Evolutionary conservation across 2,329 filamentous ascomycete species (phyloP).

Genomic region (Escovopsis sp.): DNA sequence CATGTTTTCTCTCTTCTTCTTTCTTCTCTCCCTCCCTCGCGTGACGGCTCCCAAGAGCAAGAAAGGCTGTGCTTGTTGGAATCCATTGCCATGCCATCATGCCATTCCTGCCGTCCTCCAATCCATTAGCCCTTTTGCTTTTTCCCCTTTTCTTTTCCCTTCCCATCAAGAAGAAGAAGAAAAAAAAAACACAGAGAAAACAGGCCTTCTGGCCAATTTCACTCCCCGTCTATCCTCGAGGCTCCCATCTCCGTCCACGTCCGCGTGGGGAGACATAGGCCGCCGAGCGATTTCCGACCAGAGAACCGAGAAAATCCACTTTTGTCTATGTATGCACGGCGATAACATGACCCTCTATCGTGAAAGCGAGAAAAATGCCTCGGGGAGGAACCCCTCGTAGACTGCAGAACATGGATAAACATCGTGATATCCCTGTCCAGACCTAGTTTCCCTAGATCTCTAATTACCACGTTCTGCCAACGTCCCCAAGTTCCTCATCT

Average conservation of each 20-base stretch:
- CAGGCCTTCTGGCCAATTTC: constrained; percentile 19
- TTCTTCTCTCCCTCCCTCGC: too few species aligned
- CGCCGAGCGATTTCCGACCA: constrained; percentile 27
- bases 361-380: constrained; percentile 27
- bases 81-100: neutral
- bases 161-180: constrained; percentile 18
- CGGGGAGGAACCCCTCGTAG: constrained; percentile 21
- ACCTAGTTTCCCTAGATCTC: constrained; percentile 21
- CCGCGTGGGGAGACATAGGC: constrained; percentile 11
- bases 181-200: constrained; percentile 17
- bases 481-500: constrained; percentile 24
- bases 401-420: constrained; percentile 22
- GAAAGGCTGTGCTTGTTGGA: constrained; percentile 3
- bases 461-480: constrained; percentile 23
- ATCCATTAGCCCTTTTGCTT: constrained; percentile 18
- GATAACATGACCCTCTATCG: constrained; percentile 31
- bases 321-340: constrained; percentile 45
- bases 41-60: constrained; percentile 11
- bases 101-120: constrained; percentile 15
- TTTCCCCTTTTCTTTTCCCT: too few species aligned
- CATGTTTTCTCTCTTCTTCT: constrained; percentile 5
- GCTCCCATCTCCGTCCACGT: constrained; percentile 19
- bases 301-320: constrained; percentile 49
- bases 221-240: constrained; percentile 19
- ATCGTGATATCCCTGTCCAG: constrained; percentile 21